Base-by-base conservation (phyloP, 2,329 filamentous ascomycete species). In the Tolypocladium endophyticum region DNA sequence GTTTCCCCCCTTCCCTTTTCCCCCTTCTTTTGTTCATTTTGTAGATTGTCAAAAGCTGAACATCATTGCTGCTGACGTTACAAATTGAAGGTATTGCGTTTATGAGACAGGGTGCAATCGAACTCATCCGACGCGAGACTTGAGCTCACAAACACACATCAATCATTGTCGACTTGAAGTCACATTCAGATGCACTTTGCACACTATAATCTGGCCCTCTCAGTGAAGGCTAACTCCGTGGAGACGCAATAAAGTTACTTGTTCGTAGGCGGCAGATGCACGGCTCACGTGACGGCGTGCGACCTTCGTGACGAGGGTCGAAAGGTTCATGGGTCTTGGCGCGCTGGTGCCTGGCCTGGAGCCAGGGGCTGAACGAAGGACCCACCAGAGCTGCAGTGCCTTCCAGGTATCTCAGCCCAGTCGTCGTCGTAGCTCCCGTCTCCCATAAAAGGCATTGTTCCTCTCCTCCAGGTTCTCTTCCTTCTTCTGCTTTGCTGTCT, bases 311-410 rank as follows among this genome's bases (percentile, higher is more conserved):
- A 56, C 16, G 30, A 9, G 5, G 8, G 7, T 11, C 9, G 8
- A n/a, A 14, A n/a, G 2, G 50, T 20, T 39, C n/a, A 39, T 2
- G 20, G 5, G 6, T 28, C 35, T 39, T 20, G 25, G 55, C 55
- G 55, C 55, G 55, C 55, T 43, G 55, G 38, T 56, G 55, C 55
- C 55, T 56, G 55, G 38, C 38, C 38, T 56, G 38, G 38, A 56
- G 25, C 35, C 54, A 30, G 36, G 25, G 25, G 23, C 36, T 14
- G 28, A 23, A 11, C 25, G 30, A 8, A 30, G 50, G 50, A 35
- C 50, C 50, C 50, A 35, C 50, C 33, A 20, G 8, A 33, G 28
- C 50, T 35, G 12, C 3, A 53, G 50, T 18, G 28, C 18, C 50
- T 6, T 33, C 18, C 43, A 45, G 11, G 18, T 18, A 20, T 6